phyloP scores from a whole-genome alignment of 129 eudicot species.

The Glebionis coronaria region DNA sequence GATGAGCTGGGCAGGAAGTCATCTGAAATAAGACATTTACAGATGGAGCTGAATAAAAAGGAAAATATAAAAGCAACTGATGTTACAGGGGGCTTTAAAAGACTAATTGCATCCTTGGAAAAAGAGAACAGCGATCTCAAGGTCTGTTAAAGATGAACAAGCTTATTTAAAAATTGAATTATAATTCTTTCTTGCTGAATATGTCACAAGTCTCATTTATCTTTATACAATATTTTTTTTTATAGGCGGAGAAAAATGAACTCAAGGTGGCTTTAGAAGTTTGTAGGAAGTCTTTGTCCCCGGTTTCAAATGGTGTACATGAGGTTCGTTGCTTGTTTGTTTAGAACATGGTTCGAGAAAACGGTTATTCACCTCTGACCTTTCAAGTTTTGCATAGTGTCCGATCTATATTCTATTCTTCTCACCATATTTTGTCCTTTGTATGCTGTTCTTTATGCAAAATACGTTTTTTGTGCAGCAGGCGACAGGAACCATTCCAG shows the following conservation, averaged over 20 bases:
- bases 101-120: conserved; percentile 52
- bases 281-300: conserved; percentile 32
- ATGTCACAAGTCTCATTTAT: conserved; percentile 4
- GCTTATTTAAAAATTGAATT: neutral
- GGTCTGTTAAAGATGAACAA: conserved; percentile 39
- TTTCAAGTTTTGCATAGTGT: neutral
- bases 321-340: conserved; percentile 52
- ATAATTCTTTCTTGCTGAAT: conserved; percentile 11
- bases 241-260: conserved; percentile 69
- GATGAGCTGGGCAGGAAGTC: conserved; percentile 60
- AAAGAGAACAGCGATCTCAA: conserved; percentile 60
- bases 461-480: conserved; percentile 33
- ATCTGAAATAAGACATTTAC: conserved; percentile 63
- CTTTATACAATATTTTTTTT: conserved; percentile 20
- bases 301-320: conserved; percentile 35
- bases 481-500: conserved; percentile 42
- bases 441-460: conserved; percentile 15
- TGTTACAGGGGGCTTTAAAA: conserved; percentile 48
- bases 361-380: neutral
- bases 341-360: conserved; percentile 13
- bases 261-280: conserved; percentile 56
- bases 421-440: neutral
- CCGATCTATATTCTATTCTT: neutral
- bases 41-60: conserved; percentile 54
- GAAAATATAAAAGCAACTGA: conserved; percentile 46